phyloP scores from a whole-genome alignment of 2,329 filamentous ascomycete genomes.

The Penicillium sp. region DNA sequence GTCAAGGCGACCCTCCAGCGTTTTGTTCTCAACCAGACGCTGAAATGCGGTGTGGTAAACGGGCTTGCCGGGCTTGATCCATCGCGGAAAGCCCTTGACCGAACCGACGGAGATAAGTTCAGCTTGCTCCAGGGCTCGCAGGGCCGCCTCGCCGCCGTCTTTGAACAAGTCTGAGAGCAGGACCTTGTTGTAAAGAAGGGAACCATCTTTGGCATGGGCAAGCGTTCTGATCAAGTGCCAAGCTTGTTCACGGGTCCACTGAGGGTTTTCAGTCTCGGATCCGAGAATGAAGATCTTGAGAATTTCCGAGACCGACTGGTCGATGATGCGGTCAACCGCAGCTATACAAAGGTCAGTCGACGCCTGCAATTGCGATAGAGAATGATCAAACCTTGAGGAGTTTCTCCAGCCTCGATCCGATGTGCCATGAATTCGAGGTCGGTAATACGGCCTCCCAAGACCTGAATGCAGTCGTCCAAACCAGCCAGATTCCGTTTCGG shows the following conservation, averaged over 20 bases:
- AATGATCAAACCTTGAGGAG: constrained; percentile 59
- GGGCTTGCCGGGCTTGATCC: constrained; percentile 78
- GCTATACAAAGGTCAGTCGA: constrained; percentile 44
- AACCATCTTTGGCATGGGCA: constrained; percentile 59
- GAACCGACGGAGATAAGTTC: constrained; percentile 81
- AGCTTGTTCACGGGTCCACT: constrained; percentile 83
- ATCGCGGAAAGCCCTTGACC: constrained; percentile 73
- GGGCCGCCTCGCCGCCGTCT: constrained; percentile 69
- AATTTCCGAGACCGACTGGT: constrained; percentile 85
- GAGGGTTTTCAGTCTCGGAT: constrained; percentile 58
- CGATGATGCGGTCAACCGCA: constrained; percentile 85
- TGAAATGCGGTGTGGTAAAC: constrained; percentile 84
- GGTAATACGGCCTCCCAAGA: constrained; percentile 87
- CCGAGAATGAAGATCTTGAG: constrained; percentile 85
- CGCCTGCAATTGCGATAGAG: too few relatives aligned
- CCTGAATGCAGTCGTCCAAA: constrained; percentile 77
- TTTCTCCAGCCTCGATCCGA: constrained; percentile 83
- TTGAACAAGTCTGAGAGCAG: constrained; percentile 76
- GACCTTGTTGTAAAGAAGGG: constrained; percentile 81
- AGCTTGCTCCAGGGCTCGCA: constrained; percentile 78
- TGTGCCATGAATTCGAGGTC: constrained; percentile 94
- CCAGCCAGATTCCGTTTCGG: constrained; percentile 62
- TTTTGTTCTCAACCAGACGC: constrained; percentile 68
- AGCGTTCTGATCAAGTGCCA: constrained; percentile 86
- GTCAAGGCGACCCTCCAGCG: constrained; percentile 73